Conservation (phyloP, 805 yeast species). For the Komagataella pastoris region DNA sequence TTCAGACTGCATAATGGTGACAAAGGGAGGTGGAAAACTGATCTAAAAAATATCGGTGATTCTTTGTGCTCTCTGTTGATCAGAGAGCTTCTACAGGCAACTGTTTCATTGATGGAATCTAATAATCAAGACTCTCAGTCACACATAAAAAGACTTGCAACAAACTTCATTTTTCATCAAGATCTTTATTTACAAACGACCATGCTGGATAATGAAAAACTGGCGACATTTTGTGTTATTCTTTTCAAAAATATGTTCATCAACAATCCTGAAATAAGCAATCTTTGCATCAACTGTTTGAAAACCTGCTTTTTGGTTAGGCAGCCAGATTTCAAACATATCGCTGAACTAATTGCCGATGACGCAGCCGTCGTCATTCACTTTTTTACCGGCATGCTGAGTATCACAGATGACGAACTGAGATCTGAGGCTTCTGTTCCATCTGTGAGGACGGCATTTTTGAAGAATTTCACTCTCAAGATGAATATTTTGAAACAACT, state of each 20-base stretch:
- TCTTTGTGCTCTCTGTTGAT: not conserved
- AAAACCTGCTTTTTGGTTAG: slow-evolving; percentile 1
- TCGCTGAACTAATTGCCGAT: not conserved
- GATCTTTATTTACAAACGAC: slow-evolving; percentile 13
- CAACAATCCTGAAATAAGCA: slow-evolving; percentile 3
- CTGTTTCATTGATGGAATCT: not conserved
- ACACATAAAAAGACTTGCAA: not conserved
- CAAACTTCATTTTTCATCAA: not conserved
- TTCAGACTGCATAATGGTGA: not conserved
- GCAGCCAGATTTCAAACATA: not conserved
- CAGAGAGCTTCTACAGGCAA: not conserved
- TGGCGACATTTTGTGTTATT: slow-evolving; percentile 19
- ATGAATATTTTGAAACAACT: not conserved
- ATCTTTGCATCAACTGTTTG: slow-evolving; percentile 1
- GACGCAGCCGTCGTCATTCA: not conserved
- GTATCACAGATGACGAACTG: not conserved
- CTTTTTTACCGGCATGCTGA: not conserved
- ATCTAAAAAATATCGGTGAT: not conserved
- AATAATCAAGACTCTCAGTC: not conserved
- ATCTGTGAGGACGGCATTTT: not conserved
- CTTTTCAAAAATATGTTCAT: slow-evolving; percentile 8
- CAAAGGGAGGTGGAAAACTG: not conserved
- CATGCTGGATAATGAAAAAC: slow-evolving; percentile 18
- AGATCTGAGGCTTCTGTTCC: not conserved
- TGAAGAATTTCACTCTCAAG: not conserved